Evolutionary conservation across 139 green algal species (phyloP).

Genomic region (Tetradesmus lagerheimii): DNA sequence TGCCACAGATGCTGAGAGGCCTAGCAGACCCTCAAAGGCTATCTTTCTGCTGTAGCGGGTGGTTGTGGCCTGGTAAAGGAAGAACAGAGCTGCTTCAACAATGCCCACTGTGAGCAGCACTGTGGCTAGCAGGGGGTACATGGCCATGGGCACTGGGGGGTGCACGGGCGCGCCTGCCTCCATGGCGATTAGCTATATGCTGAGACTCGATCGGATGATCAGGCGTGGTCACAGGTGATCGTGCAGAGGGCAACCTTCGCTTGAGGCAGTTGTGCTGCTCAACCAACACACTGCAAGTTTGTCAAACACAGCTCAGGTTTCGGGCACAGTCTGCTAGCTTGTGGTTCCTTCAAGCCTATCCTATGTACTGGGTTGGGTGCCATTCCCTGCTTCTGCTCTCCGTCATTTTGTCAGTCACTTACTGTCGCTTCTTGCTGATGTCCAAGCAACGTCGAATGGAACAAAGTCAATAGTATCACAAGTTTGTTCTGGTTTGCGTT

Average conservation of each 20-base stretch:
- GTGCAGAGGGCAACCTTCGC: background rate
- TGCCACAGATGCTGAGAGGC: constrained; percentile 48
- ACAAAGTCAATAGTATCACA: no score
- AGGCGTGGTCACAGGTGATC: background rate
- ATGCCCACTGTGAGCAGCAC: constrained; percentile 47
- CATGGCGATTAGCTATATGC: background rate
- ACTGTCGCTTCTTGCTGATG: background rate
- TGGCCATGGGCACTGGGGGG: constrained; percentile 41
- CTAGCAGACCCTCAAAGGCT: constrained; percentile 50
- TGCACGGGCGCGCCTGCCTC: constrained; percentile 40
- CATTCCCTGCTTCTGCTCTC: background rate
- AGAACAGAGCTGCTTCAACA: constrained; percentile 51
- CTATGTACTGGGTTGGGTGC: background rate
- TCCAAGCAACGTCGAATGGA: no score
- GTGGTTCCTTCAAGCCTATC: background rate
- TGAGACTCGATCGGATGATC: background rate
- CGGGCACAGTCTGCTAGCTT: no score
- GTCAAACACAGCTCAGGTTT: background rate
- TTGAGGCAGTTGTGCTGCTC: background rate
- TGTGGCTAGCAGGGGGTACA: constrained; percentile 59
- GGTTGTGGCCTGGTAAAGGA: constrained; percentile 63
- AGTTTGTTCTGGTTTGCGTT: no score
- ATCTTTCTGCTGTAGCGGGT: constrained; percentile 53
- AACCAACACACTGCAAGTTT: background rate
- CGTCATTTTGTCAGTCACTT: background rate